Evolutionary conservation across 78 protist genomes (phyloP).

Genomic region (Dictyostelium capitatum): DNA sequence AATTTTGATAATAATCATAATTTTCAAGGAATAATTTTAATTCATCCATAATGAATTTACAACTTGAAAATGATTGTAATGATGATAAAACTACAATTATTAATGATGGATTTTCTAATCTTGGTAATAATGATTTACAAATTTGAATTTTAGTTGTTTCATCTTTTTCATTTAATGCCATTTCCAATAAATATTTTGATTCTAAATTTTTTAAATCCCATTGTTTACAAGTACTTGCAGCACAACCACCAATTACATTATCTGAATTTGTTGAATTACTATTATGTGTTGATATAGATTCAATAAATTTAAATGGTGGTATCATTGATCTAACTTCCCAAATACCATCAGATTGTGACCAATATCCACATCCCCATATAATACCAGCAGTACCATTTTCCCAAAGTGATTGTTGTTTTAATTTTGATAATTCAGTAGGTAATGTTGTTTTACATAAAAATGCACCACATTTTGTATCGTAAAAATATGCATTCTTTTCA

Average conservation of each 20-base stretch:
- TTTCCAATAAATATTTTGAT: slow-evolving; percentile 57
- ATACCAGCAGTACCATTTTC: slow-evolving; percentile 62
- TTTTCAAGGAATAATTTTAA: slow-evolving; percentile 12
- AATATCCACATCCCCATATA: slow-evolving; percentile 67
- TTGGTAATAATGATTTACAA: slow-evolving; percentile 45
- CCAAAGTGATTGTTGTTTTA: slow-evolving; percentile 2
- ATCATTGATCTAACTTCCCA: slow-evolving; percentile 45
- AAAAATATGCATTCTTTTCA: slow-evolving; percentile 8
- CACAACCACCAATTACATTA: slow-evolving; percentile 20
- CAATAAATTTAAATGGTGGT: slow-evolving; percentile 26
- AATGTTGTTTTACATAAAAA: background rate
- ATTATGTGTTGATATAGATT: background rate
- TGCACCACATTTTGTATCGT: slow-evolving; percentile 61
- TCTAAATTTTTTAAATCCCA: slow-evolving; percentile 56
- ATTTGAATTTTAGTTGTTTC: slow-evolving; percentile 53
- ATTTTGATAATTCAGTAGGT: slow-evolving; percentile 15
- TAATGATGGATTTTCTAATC: slow-evolving; percentile 60
- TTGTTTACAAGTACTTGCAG: slow-evolving; percentile 50
- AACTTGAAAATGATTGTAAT: slow-evolving; percentile 38
- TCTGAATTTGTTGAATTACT: background rate
- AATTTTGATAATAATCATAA: slow-evolving; percentile 36
- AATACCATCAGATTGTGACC: slow-evolving; percentile 37
- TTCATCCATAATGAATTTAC: slow-evolving; percentile 41
- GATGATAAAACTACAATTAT: slow-evolving; percentile 31
- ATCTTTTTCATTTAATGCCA: slow-evolving; percentile 60